phyloP scores from a whole-genome alignment of 768 basidiomycete species.

The Agaricus subrufescens region DNA sequence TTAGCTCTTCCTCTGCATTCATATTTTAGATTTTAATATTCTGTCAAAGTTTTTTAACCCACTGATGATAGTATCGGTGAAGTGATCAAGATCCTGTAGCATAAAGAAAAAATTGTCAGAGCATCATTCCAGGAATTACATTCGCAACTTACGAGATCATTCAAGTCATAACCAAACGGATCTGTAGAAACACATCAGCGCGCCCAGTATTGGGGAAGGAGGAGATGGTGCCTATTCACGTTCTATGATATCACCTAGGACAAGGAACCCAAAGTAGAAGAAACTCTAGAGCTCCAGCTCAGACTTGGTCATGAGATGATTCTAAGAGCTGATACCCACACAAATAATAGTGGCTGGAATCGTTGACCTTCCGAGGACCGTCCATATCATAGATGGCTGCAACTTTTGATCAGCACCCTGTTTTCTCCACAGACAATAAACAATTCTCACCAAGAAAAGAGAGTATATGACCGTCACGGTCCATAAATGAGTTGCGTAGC shows the following conservation, averaged over 20 bases:
- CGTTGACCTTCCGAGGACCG: conserved; percentile 51
- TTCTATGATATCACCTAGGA: conserved; percentile 73
- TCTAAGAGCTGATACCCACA: conserved; percentile 27
- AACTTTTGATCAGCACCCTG: not conserved
- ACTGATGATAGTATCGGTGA: conserved; percentile 69
- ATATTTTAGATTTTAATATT: not conserved
- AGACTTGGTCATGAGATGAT: conserved; percentile 3
- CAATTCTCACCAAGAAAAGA: conserved; percentile 45
- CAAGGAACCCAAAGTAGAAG: conserved; percentile 70
- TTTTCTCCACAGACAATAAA: not conserved
- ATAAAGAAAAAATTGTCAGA: not conserved
- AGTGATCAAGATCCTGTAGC: conserved; percentile 60
- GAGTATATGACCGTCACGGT: conserved; percentile 57
- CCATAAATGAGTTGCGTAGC: conserved; percentile 70
- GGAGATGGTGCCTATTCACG: conserved; percentile 36
- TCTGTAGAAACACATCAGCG: conserved; percentile 20
- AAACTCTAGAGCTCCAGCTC: conserved; percentile 39
- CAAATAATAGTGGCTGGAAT: conserved; percentile 56
- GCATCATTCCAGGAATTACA: not conserved
- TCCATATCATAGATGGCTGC: conserved; percentile 65
- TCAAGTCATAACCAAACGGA: conserved; percentile 64
- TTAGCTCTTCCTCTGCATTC: conserved; percentile 48
- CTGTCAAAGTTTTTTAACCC: conserved; percentile 17
- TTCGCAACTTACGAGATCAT: conserved; percentile 49
- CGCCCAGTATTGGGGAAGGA: not conserved